Percentiles rank a stretch among this genome's conserved stretches.
Conservation (phyloP, 441 rosid genomes). For the Croton setiger region DNA sequence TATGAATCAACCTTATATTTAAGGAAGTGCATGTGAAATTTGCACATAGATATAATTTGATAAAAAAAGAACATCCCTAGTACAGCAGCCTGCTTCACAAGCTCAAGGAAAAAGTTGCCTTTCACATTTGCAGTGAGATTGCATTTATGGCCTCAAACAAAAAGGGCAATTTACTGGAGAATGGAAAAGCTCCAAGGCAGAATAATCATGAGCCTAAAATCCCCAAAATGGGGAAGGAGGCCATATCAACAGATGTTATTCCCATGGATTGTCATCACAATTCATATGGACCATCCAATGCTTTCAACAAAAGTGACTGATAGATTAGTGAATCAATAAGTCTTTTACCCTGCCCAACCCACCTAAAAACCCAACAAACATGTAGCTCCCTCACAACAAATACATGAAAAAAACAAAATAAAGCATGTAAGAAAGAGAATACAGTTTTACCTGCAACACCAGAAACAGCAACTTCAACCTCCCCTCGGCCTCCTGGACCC, state of each 20-base stretch:
- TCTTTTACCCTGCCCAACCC: too few relatives aligned
- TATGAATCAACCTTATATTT: conserved; percentile 24
- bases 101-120: background rate
- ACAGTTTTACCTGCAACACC: conserved; percentile 64
- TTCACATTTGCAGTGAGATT: background rate
- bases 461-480: conserved; percentile 98
- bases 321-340: background rate
- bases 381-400: too few relatives aligned
- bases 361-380: too few relatives aligned
- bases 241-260: background rate
- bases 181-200: conserved; percentile 1
- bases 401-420: background rate
- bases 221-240: background rate
- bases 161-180: conserved; percentile 2
- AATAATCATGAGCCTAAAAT: conserved; percentile 6
- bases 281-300: background rate
- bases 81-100: background rate
- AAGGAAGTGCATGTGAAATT: background rate
- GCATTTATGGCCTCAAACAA: background rate
- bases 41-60: background rate
- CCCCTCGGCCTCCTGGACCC: conserved; percentile 99
- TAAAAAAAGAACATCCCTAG: background rate
- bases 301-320: background rate
- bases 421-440: background rate
- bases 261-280: background rate